Conservation (phyloP, 768 basidiomycete species). For the Wakefieldia striispora region DNA sequence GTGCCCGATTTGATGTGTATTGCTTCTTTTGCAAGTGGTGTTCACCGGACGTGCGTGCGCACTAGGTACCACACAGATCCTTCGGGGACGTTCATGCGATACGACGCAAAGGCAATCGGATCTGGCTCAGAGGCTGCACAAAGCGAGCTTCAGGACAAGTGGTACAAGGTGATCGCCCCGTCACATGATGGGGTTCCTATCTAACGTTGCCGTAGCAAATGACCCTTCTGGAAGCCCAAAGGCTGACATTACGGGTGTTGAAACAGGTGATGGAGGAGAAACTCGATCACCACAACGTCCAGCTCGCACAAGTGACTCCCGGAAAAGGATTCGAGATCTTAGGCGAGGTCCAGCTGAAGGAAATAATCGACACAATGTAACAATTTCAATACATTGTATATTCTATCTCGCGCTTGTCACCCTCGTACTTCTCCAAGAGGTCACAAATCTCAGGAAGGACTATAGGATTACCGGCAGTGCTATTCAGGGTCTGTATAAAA, state of each 20-base stretch:
- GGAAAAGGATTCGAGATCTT: conserved; percentile 88
- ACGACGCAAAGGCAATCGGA: conserved; percentile 98
- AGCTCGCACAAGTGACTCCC: conserved; percentile 91
- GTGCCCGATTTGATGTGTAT: conserved; percentile 26
- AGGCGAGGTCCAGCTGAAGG: conserved; percentile 75
- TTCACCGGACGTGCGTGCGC: not conserved
- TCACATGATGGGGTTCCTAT: not conserved
- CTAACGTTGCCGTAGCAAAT: conserved; percentile 65
- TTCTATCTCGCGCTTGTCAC: not conserved
- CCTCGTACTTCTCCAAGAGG: not conserved
- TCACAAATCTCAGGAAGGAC: too few species aligned
- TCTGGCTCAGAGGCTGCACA: conserved; percentile 98
- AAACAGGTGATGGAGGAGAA: conserved; percentile 99
- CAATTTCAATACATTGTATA: conserved; percentile 15
- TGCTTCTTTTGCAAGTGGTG: not conserved
- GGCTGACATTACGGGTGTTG: conserved; percentile 80
- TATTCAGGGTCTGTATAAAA: conserved; percentile 2
- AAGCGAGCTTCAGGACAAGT: conserved; percentile 94
- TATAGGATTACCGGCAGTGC: too few species aligned
- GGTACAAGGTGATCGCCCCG: conserved; percentile 70
- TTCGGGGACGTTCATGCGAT: conserved; percentile 94
- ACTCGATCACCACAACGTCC: conserved; percentile 97
- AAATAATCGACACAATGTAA: conserved; percentile 83
- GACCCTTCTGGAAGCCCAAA: conserved; percentile 84
- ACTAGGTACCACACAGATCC: conserved; percentile 95